Base-by-base conservation (phyloP, 2,329 filamentous ascomycete species). In the Scedosporium dehoogii region DNA sequence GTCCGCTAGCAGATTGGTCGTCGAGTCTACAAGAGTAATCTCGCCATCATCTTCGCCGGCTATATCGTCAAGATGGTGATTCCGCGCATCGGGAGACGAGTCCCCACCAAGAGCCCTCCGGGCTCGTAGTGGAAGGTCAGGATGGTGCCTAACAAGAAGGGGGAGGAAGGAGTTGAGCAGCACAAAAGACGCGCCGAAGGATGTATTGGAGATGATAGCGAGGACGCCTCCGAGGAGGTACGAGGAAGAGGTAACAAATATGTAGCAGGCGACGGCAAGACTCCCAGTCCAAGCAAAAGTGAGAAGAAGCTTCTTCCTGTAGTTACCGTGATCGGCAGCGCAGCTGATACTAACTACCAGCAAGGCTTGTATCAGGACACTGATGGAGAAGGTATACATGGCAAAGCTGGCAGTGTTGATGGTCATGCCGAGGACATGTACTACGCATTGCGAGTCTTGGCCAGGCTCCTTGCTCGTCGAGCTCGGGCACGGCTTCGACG, bases 331-430 rank as follows among this genome's bases (percentile, higher is more conserved):
- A 73, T 99, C 94, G 63, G 94, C 94, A 6, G 93, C 92, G 62
- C 91, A 94, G 70, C 92, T 96, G 80, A 99, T 96, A 70, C 92
- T 96, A 66, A 99, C 91, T 53, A 99, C 96, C 33, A 97, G 78
- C 29, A 97, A 75, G 1, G 92, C 90, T 73, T 99, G 94, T 10
- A 97, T 74, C 21, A 97, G 75, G 1, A 99, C 94, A 72, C 91
- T 96, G 70, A 96, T 79, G 63, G 92, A 96, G 75, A 99, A 99
- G 1, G 92, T 97, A 76, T 97, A 97, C 91, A 97, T 96, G 72
- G 92, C 93, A 73, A 97, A 97, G 73, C 90, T 96, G 42, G 93
- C 92, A 0, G 93, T 97, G 74, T 97, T 97, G 76, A 99, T 88
- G 70, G 96, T 88, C 64, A 89, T 74, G 5, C 93, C 93, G 25